Percentiles rank a stretch among this genome's conserved stretches.
These are phyloP conservation scores for Alternaria hordeiaustralica DNA, from an alignment of 2,329 filamentous ascomycete genomes.

Conservation along the genomic window DNA sequence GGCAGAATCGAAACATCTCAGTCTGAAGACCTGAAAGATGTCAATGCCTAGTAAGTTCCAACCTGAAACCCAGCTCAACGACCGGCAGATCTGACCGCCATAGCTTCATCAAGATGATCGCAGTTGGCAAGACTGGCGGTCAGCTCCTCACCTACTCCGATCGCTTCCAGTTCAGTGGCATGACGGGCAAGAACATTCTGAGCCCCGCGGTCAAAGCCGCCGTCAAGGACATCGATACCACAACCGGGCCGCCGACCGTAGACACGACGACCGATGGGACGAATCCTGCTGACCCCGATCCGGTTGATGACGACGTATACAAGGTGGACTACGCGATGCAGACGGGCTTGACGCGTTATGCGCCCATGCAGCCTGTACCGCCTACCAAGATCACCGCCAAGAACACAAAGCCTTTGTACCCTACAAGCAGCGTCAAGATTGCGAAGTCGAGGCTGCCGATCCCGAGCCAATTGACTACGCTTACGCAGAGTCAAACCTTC, in stretches of 20 bases:
- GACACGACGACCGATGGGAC: slow-evolving; percentile 27
- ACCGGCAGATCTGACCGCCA: slow-evolving; percentile 9
- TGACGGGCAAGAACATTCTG: slow-evolving; percentile 69
- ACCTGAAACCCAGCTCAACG: not conserved
- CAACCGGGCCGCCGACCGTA: slow-evolving; percentile 34
- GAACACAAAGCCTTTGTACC: slow-evolving; percentile 57
- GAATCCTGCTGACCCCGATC: slow-evolving; percentile 36
- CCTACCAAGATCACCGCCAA: slow-evolving; percentile 65
- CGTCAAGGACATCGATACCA: slow-evolving; percentile 30
- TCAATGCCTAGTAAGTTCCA: slow-evolving; percentile 62
- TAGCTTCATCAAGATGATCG: slow-evolving; percentile 57
- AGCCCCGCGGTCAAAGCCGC: slow-evolving; percentile 53
- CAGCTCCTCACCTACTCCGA: slow-evolving; percentile 65
- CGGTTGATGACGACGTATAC: slow-evolving; percentile 15
- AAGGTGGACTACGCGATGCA: slow-evolving; percentile 63
- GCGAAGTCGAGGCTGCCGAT: slow-evolving; percentile 59
- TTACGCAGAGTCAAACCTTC: slow-evolving; percentile 60
- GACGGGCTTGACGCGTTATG: slow-evolving; percentile 64
- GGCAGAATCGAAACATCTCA: slow-evolving; percentile 31
- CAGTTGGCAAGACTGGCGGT: slow-evolving; percentile 61
- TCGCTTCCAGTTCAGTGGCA: slow-evolving; percentile 69
- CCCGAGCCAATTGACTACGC: slow-evolving; percentile 57
- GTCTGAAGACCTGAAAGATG: slow-evolving; percentile 43
- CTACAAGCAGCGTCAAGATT: slow-evolving; percentile 62
- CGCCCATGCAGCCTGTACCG: slow-evolving; percentile 66